phyloP scores from a whole-genome alignment of 169 alveolate genomes.

The Plasmodium vivax region DNA sequence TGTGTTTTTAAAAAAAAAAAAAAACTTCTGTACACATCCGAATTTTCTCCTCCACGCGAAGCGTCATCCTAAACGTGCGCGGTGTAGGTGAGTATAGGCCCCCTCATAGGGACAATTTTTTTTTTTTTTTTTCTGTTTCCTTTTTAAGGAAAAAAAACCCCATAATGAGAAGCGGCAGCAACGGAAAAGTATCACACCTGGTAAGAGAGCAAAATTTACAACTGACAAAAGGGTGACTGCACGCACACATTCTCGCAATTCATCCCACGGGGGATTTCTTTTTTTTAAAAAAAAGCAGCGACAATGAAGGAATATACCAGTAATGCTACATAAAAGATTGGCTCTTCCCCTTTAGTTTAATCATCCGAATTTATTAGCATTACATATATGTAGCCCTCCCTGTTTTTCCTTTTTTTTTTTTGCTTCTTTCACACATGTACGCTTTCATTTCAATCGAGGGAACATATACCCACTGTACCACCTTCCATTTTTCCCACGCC shows the following conservation, averaged over 20 bases:
- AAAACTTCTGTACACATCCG: background rate
- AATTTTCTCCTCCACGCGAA: background rate
- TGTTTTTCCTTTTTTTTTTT: background rate
- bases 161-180: background rate
- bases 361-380: background rate
- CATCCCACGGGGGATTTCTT: background rate
- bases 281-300: background rate
- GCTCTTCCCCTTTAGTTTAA: background rate
- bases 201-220: background rate
- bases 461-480: background rate
- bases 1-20: background rate
- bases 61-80: background rate
- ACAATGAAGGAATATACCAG: background rate
- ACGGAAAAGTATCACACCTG: background rate
- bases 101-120: background rate
- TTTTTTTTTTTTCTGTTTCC: background rate
- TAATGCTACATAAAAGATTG: background rate
- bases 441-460: background rate
- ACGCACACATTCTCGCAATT: background rate
- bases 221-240: background rate
- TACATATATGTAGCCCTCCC: background rate
- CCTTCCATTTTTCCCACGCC: background rate
- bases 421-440: background rate
- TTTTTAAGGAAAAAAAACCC: background rate
- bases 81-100: background rate